Conservation (phyloP, 1,139 yeast species). For the Wickerhamiella pararugosa region DNA sequence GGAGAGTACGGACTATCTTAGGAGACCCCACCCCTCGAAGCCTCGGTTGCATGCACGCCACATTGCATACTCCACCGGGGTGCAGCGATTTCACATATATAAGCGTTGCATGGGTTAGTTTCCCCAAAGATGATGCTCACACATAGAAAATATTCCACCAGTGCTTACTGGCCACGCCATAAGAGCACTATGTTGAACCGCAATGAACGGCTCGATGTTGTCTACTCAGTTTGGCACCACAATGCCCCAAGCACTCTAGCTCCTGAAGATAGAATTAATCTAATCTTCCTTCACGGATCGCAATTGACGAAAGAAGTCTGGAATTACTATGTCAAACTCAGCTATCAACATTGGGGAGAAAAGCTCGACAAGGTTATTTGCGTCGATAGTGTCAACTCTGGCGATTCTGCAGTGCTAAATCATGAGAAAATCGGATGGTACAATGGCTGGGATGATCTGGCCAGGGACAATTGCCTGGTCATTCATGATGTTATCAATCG, state of each 20-base stretch:
- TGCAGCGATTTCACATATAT: too few relatives aligned
- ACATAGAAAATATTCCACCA: neutral
- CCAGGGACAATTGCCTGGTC: constrained; percentile 41
- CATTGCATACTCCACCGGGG: too few relatives aligned
- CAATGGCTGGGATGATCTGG: constrained; percentile 50
- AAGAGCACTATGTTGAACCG: neutral
- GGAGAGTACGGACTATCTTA: too few relatives aligned
- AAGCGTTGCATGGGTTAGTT: too few relatives aligned
- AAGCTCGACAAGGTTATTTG: constrained; percentile 32
- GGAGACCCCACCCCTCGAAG: too few relatives aligned
- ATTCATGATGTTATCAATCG: constrained; percentile 28
- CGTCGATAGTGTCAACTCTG: constrained; percentile 46
- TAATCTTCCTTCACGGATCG: constrained; percentile 53
- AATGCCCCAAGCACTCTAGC: neutral
- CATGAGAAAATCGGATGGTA: constrained; percentile 38
- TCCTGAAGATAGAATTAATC: constrained; percentile 26
- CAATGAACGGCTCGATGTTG: constrained; percentile 8
- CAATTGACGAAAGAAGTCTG: constrained; percentile 55
- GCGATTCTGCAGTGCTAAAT: constrained; percentile 49
- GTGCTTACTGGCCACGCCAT: constrained; percentile 2
- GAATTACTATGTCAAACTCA: constrained; percentile 40
- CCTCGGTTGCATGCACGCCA: too few relatives aligned
- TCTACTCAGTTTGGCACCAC: constrained; percentile 10
- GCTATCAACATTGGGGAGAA: constrained; percentile 22
- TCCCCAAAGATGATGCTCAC: constrained; percentile 11